These are phyloP conservation scores for Suillus paluster DNA, from an alignment of 768 basidiomycete genomes.

Conservation along the genomic window DNA sequence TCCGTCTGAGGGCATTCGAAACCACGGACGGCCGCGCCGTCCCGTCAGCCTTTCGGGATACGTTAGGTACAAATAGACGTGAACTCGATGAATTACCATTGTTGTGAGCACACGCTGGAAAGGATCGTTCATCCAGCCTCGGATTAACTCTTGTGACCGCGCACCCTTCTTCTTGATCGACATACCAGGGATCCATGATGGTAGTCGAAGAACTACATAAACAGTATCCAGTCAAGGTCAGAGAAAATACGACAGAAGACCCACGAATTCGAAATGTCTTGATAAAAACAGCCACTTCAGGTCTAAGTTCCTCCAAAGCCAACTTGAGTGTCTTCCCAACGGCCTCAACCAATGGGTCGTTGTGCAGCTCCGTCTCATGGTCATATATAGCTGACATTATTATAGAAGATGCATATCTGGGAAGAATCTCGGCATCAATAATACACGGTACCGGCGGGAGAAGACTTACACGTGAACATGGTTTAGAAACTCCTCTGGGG, in stretches of 20 bases:
- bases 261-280: constrained; percentile 17
- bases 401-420: constrained; percentile 30
- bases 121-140: constrained; percentile 23
- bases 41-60: constrained; percentile 13
- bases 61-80: background rate
- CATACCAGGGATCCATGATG: constrained; percentile 35
- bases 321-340: constrained; percentile 29
- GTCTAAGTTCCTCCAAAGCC: constrained; percentile 24
- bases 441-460: background rate
- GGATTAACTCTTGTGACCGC: constrained; percentile 21
- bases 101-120: constrained; percentile 20
- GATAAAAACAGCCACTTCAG: constrained; percentile 26
- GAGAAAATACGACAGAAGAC: constrained; percentile 4
- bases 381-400: constrained; percentile 39
- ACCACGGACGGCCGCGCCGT: constrained; percentile 21
- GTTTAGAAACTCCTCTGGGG: constrained; percentile 23
- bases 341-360: constrained; percentile 35
- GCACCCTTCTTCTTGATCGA: constrained; percentile 29
- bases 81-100: constrained; percentile 14
- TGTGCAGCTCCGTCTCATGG: constrained; percentile 29
- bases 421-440: background rate
- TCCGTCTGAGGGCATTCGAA: constrained; percentile 17
- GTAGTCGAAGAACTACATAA: constrained; percentile 27
- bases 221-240: background rate
- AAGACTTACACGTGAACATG: constrained; percentile 5